Evolutionary conservation across 768 basidiomycete species (phyloP).

Genomic region (Panus rudis): DNA sequence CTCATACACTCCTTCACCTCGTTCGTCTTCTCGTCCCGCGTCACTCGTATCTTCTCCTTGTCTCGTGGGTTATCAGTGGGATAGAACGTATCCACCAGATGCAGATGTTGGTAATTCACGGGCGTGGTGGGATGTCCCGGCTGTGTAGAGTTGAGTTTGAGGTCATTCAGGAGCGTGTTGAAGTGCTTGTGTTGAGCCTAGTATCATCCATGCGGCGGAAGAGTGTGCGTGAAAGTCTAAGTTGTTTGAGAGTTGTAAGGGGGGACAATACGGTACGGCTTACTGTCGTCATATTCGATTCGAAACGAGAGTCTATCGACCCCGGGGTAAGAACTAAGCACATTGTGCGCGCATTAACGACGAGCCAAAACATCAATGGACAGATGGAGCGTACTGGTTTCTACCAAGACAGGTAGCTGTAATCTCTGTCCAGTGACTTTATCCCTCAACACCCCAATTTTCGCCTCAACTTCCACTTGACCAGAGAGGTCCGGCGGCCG

Average conservation of each 20-base stretch:
- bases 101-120: conserved; percentile 70
- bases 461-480: conserved; percentile 84
- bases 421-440: conserved; percentile 48
- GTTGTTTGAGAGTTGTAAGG: not conserved
- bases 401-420: conserved; percentile 66
- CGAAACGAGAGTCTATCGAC: conserved; percentile 62
- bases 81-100: conserved; percentile 78
- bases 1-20: conserved; percentile 61
- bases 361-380: not conserved
- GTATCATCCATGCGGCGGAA: conserved; percentile 2
- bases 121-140: conserved; percentile 48
- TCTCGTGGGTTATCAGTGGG: conserved; percentile 30
- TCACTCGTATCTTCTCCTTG: conserved; percentile 70
- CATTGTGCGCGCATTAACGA: not conserved
- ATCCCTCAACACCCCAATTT: conserved; percentile 74
- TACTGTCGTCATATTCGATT: conserved; percentile 89
- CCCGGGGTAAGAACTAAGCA: conserved; percentile 62
- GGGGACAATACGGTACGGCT: conserved; percentile 22
- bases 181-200: conserved; percentile 84
- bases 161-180: conserved; percentile 81
- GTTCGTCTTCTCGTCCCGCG: conserved; percentile 69
- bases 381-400: conserved; percentile 61
- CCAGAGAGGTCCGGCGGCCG: conserved; percentile 43
- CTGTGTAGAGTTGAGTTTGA: conserved; percentile 50
- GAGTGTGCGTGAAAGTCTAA: conserved; percentile 2